Conservation (phyloP, 1,284 basidiomycete genomes). For the Inonotus hispidus region DNA sequence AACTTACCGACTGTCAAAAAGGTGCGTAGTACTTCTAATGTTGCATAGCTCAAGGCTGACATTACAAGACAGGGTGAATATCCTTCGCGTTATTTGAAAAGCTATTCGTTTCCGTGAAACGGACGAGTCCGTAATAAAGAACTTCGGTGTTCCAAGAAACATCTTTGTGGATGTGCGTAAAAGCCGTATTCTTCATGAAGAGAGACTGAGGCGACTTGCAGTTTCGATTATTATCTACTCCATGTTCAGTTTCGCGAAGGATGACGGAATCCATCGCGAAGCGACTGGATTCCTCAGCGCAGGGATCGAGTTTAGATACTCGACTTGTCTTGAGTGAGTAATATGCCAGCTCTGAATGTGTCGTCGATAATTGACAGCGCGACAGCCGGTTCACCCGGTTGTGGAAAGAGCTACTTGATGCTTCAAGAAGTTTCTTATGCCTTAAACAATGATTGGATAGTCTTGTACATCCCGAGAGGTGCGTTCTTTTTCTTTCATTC, state of each 20-base stretch:
- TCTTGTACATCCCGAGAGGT: constrained; percentile 87
- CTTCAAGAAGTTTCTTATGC: constrained; percentile 80
- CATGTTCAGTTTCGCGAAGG: constrained; percentile 62
- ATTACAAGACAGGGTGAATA: not conserved
- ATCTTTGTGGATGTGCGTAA: constrained; percentile 54
- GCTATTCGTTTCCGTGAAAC: constrained; percentile 38
- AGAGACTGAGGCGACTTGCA: constrained; percentile 25
- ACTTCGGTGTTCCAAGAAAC: constrained; percentile 62
- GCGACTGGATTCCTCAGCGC: constrained; percentile 42
- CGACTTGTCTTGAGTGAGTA: constrained; percentile 59
- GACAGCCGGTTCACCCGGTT: constrained; percentile 70
- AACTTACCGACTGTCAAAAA: constrained; percentile 3
- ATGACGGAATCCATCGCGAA: constrained; percentile 50
- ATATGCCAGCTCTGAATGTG: not conserved
- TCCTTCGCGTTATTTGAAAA: constrained; percentile 27
- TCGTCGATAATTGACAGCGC: constrained; percentile 12
- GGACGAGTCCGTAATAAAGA: constrained; percentile 46
- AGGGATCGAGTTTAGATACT: constrained; percentile 39
- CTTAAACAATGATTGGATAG: constrained; percentile 70
- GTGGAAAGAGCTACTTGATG: constrained; percentile 81
- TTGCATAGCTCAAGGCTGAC: not conserved
- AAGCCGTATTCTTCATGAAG: not conserved
- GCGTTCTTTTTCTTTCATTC: constrained; percentile 21
- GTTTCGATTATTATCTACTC: constrained; percentile 62
- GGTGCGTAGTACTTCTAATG: not conserved